Conservation (phyloP, 208 protist species). For the Leishmania gerbilli region DNA sequence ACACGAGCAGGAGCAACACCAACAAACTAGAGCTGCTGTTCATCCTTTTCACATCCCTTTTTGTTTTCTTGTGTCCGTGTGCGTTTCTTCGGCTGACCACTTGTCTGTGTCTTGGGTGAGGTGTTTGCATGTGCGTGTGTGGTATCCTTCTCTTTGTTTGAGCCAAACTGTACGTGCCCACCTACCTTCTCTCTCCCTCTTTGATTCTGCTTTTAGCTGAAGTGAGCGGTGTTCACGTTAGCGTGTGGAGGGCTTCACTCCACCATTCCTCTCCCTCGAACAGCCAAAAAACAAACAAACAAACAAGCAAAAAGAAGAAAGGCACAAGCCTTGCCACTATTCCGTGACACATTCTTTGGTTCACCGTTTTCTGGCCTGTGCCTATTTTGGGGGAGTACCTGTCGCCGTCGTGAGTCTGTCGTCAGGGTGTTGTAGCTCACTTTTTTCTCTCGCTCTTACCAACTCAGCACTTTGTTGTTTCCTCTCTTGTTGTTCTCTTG, state of each 20-base stretch:
- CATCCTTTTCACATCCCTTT: not conserved
- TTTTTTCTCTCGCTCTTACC: no score
- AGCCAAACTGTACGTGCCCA: not conserved
- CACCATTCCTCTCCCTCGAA: not conserved
- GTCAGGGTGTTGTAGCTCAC: no score
- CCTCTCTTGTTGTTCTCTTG: not conserved
- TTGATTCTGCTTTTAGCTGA: not conserved
- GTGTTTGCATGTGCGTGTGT: not conserved
- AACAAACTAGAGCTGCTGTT: not conserved
- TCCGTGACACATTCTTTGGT: no score
- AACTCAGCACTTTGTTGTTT: not conserved
- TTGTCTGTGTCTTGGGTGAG: not conserved
- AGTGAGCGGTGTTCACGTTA: no score
- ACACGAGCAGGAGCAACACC: not conserved
- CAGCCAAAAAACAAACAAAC: not conserved
- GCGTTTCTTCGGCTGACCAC: not conserved
- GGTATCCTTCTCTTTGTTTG: not conserved
- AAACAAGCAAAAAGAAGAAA: not conserved
- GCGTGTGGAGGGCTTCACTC: not conserved
- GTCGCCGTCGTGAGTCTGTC: no score
- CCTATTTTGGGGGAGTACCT: no score
- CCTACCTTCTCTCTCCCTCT: not conserved
- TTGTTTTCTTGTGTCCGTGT: not conserved
- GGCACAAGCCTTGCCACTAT: not conserved
- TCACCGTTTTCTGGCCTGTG: no score